These are phyloP conservation scores for Phragmites australis DNA, from an alignment of 176 grass and related monocot species.

Conservation along the genomic window DNA sequence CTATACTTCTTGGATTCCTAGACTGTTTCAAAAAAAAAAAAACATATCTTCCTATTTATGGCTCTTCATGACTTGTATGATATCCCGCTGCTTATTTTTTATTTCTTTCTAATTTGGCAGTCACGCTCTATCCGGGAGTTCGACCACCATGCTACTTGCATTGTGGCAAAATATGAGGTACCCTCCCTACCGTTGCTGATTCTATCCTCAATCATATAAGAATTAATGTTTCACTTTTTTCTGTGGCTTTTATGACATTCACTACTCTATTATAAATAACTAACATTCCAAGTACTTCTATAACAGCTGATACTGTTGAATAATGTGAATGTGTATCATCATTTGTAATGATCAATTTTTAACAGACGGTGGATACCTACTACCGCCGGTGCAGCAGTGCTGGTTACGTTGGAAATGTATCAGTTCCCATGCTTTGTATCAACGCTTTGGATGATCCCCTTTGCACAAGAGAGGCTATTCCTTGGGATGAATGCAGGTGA, in stretches of 20 bases:
- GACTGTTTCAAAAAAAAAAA: background rate
- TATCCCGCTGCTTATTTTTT: conserved; percentile 17
- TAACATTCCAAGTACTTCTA: conserved; percentile 10
- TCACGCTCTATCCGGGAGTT: conserved; percentile 88
- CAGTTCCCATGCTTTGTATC: conserved; percentile 85
- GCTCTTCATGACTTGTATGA: conserved; percentile 23
- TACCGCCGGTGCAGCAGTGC: conserved; percentile 89
- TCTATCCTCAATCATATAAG: conserved; percentile 27
- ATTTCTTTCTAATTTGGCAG: conserved; percentile 53
- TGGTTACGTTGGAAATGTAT: conserved; percentile 70
- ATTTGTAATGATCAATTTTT: conserved; percentile 29
- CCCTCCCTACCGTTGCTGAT: conserved; percentile 12
- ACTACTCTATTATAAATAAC: background rate
- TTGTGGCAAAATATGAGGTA: conserved; percentile 91
- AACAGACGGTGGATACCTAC: conserved; percentile 98
- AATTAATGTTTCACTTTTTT: background rate
- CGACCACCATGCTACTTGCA: conserved; percentile 84
- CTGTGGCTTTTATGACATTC: conserved; percentile 1
- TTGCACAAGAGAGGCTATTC: conserved; percentile 94
- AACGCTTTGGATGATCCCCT: conserved; percentile 96
- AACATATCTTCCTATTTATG: background rate
- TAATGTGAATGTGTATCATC: conserved; percentile 17
- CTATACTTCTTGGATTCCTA: conserved; percentile 14
- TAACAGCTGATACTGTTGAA: conserved; percentile 16
- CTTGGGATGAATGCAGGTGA: conserved; percentile 98